Percentiles rank a stretch among this genome's conserved stretches.
Conservation (phyloP, 371 early-diverging fungal species). For the Apophysomyces variabilis region DNA sequence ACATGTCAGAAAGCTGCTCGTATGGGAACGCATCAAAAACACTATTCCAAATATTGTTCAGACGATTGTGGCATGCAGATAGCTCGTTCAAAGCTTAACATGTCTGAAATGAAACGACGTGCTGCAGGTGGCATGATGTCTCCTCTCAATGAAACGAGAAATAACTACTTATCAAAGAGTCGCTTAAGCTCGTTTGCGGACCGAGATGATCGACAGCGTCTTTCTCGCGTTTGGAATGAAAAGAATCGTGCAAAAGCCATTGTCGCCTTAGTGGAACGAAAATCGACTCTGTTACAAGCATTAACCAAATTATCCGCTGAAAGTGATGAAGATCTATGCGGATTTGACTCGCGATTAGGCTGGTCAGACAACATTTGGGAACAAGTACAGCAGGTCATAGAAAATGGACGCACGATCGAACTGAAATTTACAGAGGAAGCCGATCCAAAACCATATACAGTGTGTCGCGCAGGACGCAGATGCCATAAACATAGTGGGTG, state of each 20-base stretch:
- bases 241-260: conserved; percentile 19
- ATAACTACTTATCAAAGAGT: conserved; percentile 1
- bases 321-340: conserved; percentile 37
- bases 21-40: conserved; percentile 33
- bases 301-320: conserved; percentile 16
- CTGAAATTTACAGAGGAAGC: background rate
- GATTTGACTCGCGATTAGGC: conserved; percentile 51
- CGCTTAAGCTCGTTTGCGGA: conserved; percentile 28
- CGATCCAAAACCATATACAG: conserved; percentile 9
- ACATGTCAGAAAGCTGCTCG: conserved; percentile 40
- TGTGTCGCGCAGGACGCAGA: conserved; percentile 18
- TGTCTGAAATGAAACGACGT: conserved; percentile 37
- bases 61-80: conserved; percentile 48
- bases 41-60: conserved; percentile 45
- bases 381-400: conserved; percentile 8
- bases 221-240: conserved; percentile 24
- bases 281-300: conserved; percentile 20
- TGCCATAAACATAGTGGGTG: conserved; percentile 56
- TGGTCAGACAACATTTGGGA: conserved; percentile 52
- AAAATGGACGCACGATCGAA: conserved; percentile 6
- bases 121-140: conserved; percentile 8
- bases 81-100: conserved; percentile 40
- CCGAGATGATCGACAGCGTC: conserved; percentile 36
- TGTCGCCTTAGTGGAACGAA: conserved; percentile 28
- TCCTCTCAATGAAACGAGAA: conserved; percentile 20